phyloP scores from a whole-genome alignment of 1,284 basidiomycete genomes.

The Sphagnurus paluster region DNA sequence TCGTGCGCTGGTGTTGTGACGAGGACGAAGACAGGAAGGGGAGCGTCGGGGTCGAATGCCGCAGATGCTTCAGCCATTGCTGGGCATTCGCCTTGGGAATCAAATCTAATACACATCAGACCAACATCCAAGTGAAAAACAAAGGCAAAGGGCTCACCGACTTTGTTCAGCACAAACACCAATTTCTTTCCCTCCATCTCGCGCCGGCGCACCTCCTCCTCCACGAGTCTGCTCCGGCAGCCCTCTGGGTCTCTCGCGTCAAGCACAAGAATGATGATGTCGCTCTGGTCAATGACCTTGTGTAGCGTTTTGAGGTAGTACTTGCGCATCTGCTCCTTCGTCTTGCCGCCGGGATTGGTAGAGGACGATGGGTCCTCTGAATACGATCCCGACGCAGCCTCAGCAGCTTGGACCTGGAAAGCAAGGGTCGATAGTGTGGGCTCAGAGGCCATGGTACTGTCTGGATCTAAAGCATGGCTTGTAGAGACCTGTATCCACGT shows the following conservation, averaged over 20 bases:
- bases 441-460: conserved; percentile 72
- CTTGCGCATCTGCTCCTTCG: conserved; percentile 65
- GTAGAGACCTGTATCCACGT: conserved; percentile 26
- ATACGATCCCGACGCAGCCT: conserved; percentile 35
- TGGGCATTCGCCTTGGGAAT: conserved; percentile 89
- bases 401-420: conserved; percentile 40
- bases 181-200: conserved; percentile 87
- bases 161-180: conserved; percentile 91
- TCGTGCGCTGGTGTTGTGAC: conserved; percentile 80
- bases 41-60: conserved; percentile 90
- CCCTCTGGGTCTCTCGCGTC: conserved; percentile 94
- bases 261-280: conserved; percentile 86
- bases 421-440: conserved; percentile 65
- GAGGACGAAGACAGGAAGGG: conserved; percentile 91
- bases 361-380: conserved; percentile 34
- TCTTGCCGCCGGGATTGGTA: conserved; percentile 40
- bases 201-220: conserved; percentile 85
- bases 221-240: conserved; percentile 82
- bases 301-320: conserved; percentile 78
- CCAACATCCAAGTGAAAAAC: neutral
- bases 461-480: conserved; percentile 42
- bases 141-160: conserved; percentile 55
- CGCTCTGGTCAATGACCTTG: conserved; percentile 92
- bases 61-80: conserved; percentile 87
- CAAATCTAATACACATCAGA: conserved; percentile 59